These are phyloP conservation scores for Hymenochaete sp. DNA, from an alignment of 1,284 basidiomycete species.

Conservation along the genomic window DNA sequence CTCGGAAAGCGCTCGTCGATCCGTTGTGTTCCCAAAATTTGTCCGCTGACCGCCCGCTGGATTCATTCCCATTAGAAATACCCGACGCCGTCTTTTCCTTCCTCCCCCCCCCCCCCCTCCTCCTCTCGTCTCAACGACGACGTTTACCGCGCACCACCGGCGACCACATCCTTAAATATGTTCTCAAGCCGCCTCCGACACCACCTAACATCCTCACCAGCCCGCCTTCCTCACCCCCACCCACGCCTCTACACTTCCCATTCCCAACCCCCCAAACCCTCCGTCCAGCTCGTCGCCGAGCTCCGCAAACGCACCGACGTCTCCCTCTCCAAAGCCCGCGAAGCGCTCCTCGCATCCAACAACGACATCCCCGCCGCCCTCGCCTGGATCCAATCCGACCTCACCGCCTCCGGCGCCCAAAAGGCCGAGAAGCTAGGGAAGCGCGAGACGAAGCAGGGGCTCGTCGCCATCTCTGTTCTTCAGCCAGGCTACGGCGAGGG, in stretches of 20 bases:
- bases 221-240: no score
- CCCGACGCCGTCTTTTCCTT: no score
- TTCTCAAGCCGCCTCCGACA: no score
- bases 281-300: conserved; percentile 76
- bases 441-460: conserved; percentile 68
- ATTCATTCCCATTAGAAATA: no score
- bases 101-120: no score
- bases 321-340: conserved; percentile 80
- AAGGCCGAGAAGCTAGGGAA: conserved; percentile 80
- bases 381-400: conserved; percentile 74
- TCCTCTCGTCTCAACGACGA: no score
- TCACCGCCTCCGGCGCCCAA: conserved; percentile 59
- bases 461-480: conserved; percentile 70
- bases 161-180: no score
- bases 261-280: conserved; percentile 32
- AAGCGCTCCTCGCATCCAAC: conserved; percentile 71
- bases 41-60: no score
- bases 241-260: conserved; percentile 39
- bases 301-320: conserved; percentile 77
- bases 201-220: no score
- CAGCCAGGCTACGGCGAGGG: conserved; percentile 37
- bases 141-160: no score
- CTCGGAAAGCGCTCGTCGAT: no score
- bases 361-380: conserved; percentile 73
- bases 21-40: no score